Conservation (phyloP, 192 early-diverging fungal genomes). For the Chytriomyces confervae region DNA sequence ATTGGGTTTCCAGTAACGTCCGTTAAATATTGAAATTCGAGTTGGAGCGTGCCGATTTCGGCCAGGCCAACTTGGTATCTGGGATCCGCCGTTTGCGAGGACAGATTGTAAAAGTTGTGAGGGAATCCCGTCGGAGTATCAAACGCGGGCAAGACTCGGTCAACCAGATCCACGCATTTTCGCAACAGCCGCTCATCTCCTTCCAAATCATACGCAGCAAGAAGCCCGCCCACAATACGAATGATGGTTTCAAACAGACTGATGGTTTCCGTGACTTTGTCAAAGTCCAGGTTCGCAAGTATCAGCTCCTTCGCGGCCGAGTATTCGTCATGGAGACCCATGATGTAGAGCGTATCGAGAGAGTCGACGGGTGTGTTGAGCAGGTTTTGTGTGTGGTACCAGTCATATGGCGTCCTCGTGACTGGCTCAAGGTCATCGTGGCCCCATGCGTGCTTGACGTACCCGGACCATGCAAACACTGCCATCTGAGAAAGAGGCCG, state of each 20-base stretch:
- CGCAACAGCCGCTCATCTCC: conserved; percentile 70
- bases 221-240: conserved; percentile 78
- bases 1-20: conserved; percentile 75
- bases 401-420: conserved; percentile 37
- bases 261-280: conserved; percentile 43
- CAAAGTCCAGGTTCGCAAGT: conserved; percentile 56
- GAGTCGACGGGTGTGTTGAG: conserved; percentile 79
- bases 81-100: background rate
- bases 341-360: conserved; percentile 87
- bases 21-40: conserved; percentile 82
- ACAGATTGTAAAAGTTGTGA: background rate
- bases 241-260: conserved; percentile 88
- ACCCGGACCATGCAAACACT: conserved; percentile 67
- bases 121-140: conserved; percentile 82
- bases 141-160: conserved; percentile 85
- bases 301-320: conserved; percentile 72
- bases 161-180: conserved; percentile 79
- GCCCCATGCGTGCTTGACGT: conserved; percentile 79
- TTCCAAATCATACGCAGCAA: conserved; percentile 87
- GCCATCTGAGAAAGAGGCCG: conserved; percentile 9
- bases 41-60: conserved; percentile 70
- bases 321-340: conserved; percentile 86
- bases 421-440: conserved; percentile 64
- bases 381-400: conserved; percentile 41
- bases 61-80: conserved; percentile 17